Evolutionary conservation across 305 asterid species (phyloP).

Genomic region (Solanum chacoense): DNA sequence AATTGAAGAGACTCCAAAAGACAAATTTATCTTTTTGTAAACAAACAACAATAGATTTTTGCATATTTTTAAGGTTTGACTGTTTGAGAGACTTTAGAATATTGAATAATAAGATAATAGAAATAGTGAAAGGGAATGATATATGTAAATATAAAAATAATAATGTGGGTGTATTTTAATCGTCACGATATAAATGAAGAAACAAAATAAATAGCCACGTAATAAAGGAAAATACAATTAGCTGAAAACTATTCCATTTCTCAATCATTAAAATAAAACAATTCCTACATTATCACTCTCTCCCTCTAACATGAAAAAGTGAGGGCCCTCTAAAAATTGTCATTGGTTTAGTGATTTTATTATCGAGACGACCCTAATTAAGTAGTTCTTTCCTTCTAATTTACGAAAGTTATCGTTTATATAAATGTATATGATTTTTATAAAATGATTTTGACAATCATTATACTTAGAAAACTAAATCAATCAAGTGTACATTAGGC

Average conservation of each 20-base stretch:
- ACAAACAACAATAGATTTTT: too few species aligned
- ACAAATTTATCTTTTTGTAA: too few species aligned
- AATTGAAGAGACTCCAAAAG: background rate
- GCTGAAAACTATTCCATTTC: background rate
- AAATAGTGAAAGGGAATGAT: background rate
- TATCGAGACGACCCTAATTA: background rate
- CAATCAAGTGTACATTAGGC: background rate
- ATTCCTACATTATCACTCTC: background rate
- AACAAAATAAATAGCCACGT: background rate
- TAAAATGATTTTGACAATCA: background rate
- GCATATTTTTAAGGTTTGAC: background rate
- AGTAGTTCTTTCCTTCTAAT: background rate
- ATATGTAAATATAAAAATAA: too few species aligned
- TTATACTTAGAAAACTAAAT: background rate
- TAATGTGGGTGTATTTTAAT: too few species aligned
- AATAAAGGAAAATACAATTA: background rate
- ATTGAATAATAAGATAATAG: too few species aligned
- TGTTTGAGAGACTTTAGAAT: background rate
- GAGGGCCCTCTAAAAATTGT: background rate
- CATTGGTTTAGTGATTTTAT: background rate
- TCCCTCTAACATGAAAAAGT: background rate
- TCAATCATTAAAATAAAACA: too few species aligned
- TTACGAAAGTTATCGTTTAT: background rate
- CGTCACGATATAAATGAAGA: too few species aligned
- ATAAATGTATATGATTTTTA: background rate